Base-by-base conservation (phyloP, 306 rosid genomes). In the Glycine latifolia region DNA sequence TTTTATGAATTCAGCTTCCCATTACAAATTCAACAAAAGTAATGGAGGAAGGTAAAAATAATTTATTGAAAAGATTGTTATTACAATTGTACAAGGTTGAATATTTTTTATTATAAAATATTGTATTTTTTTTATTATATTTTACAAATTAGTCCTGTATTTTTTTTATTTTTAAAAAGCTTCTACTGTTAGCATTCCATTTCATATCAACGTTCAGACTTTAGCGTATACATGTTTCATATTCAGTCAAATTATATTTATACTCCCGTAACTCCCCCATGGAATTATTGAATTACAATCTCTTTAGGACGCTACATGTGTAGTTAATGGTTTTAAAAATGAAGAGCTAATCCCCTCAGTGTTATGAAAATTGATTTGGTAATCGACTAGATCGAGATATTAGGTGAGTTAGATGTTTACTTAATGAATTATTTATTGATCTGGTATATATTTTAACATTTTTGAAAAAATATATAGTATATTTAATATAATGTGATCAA, bases 1-100 rank as follows among this genome's bases (percentile, higher is more conserved):
- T 80, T 59, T 61, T 70, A 59, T 59, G 78, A 47, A 59, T 53
- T 79, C 62, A 47, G 53, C 44, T 48, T 12, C 52, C 39, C 59
- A 16, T 77, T 46, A 60, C 53, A 46, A n/a, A 14, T 31, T 76
- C 56, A 46, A 26, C 70, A 44, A 46, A 75, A 75, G 58, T 75
- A 75, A 60, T 31, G 47, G 33, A 47, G 37, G 60, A 76, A 60
- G 20, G 39, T 3, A 35, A 11, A 61, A 1, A 12, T 26, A 9
- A 33, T 31, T 31, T 10, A 5, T 33, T 62, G 16, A 11, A 66
- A 66, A 66, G 26, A 6, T 39, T 39, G 26, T 65, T 37, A 39
- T 37, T 61, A 11, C 43, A 10, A 37, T 3, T 37, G 66, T 60
- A 20, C 67, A 39, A 3, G 70, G 70, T 37, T 65, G 48, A 13